Base-by-base conservation (phyloP, 106 monocot genomes). In the Dioscorea zingiberensis region DNA sequence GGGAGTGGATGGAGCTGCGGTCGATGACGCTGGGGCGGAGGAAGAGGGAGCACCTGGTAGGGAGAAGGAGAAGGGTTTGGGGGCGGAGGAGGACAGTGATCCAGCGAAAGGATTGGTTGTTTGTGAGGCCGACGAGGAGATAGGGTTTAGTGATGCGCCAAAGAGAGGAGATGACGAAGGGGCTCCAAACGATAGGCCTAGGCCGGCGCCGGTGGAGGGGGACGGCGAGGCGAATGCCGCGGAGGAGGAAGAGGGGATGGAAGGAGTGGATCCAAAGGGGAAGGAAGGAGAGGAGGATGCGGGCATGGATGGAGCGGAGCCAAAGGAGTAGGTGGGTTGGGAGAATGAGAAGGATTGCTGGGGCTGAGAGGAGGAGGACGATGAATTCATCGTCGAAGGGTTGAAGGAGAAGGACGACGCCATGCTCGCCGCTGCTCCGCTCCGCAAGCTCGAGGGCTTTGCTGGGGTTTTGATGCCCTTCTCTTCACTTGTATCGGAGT, bases 381-480 rank as follows among this genome's bases (percentile, higher is more conserved):
- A 38, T 38, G 38, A 38, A 38, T 6, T 22, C 24, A 23, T 18
- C 6, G 51, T 4, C 13, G 56, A 56, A 12, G 56, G 56, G 56
- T 56, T 56, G 56, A 56, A 56, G 19, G 56, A 56, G 56, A 21
- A 56, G 56, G 56, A 32, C 60, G 27, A 14, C 32, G 30, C 27
- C 27, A 60, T 60, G 60, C 17, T 29, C 28, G 51, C 49, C 18
- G 16, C 2, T 9, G 2, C 51, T 9, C 7, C 5, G 18, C 3
- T 4, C 19, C 51, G 15, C 12, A 16, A 18, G 51, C 3, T n/a
- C n/a, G 14, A 13, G 14, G 51, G 15, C 19, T 51, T 51, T 51
- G 51, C 18, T 16, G 19, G 51, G 51, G 51, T 51, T 51, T 51
- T 51, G 38, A 6, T 38, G 30, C 38, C 38, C 4, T 38, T 38